phyloP scores from a whole-genome alignment of 345 rosid genomes.

The Draba incana region DNA sequence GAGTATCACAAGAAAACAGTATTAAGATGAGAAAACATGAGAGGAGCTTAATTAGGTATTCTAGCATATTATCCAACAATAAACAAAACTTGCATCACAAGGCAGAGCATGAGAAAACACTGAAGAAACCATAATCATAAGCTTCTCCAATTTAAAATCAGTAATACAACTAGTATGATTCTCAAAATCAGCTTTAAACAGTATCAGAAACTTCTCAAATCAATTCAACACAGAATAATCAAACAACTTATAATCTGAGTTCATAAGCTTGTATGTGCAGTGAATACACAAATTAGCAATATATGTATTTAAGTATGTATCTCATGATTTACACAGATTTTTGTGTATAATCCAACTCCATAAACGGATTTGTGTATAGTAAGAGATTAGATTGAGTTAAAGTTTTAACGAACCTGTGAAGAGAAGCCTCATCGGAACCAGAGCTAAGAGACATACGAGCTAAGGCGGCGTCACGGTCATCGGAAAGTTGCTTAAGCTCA shows the following conservation, averaged over 20 bases:
- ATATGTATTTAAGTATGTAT: too few species aligned
- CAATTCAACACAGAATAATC: constrained; percentile 2
- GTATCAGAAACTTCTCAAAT: not conserved
- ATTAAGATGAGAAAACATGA: too few species aligned
- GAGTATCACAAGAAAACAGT: not conserved
- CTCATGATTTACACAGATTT: not conserved
- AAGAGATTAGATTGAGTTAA: not conserved
- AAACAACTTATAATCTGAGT: not conserved
- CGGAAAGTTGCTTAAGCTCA: constrained; percentile 72
- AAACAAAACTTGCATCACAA: constrained; percentile 40
- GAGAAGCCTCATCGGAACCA: constrained; percentile 73
- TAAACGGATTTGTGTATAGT: not conserved
- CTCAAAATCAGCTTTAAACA: not conserved
- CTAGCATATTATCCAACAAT: not conserved
- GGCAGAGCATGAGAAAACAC: constrained; percentile 19
- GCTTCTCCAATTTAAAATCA: not conserved
- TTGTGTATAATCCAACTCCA: too few species aligned
- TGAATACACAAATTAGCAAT: not conserved
- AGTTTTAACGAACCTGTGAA: constrained; percentile 64
- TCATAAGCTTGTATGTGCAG: not conserved
- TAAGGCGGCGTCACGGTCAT: constrained; percentile 59
- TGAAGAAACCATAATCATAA: not conserved
- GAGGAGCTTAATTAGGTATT: not conserved
- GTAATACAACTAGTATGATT: not conserved
- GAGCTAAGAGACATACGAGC: constrained; percentile 64